Percentiles rank a stretch among this genome's conserved stretches.
These are phyloP conservation scores for Graphium sp. DNA, from an alignment of 2,329 filamentous ascomycete genomes.

Conservation along the genomic window DNA sequence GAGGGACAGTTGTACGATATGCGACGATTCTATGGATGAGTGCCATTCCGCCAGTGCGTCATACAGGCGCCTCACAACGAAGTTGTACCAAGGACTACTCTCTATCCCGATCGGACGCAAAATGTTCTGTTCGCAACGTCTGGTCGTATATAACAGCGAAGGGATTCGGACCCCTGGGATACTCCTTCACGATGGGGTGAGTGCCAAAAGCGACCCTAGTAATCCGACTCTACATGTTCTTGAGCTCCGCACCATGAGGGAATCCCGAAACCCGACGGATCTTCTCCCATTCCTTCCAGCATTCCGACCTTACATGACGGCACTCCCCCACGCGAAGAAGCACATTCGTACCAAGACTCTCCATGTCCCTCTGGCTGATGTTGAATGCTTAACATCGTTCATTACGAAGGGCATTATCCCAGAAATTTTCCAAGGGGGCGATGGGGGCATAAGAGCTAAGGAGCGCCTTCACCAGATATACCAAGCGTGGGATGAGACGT, in stretches of 20 bases:
- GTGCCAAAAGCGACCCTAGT: constrained; percentile 34
- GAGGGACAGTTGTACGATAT: constrained; percentile 65
- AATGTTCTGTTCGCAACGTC: constrained; percentile 57
- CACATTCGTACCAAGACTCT: constrained; percentile 52
- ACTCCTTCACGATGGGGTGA: constrained; percentile 59
- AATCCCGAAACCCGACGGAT: constrained; percentile 64
- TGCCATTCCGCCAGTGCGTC: constrained; percentile 73
- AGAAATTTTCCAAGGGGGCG: constrained; percentile 37
- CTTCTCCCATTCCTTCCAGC: constrained; percentile 65
- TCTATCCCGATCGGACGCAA: constrained; percentile 69
- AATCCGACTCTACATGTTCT: constrained; percentile 60
- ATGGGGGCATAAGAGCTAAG: constrained; percentile 36
- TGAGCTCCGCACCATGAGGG: constrained; percentile 54
- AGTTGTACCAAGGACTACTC: constrained; percentile 62
- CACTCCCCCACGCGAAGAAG: constrained; percentile 47
- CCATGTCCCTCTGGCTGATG: constrained; percentile 56
- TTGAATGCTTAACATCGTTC: constrained; percentile 72
- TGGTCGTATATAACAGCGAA: constrained; percentile 75
- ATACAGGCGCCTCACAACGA: constrained; percentile 61
- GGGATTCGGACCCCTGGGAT: constrained; percentile 72
- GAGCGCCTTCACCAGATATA: constrained; percentile 54
- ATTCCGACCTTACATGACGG: constrained; percentile 51
- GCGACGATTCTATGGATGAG: constrained; percentile 61
- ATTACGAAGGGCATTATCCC: constrained; percentile 40
- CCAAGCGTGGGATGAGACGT: constrained; percentile 58